Evolutionary conservation across 345 rosid species (phyloP).

Genomic region (Arabis alpina): DNA sequence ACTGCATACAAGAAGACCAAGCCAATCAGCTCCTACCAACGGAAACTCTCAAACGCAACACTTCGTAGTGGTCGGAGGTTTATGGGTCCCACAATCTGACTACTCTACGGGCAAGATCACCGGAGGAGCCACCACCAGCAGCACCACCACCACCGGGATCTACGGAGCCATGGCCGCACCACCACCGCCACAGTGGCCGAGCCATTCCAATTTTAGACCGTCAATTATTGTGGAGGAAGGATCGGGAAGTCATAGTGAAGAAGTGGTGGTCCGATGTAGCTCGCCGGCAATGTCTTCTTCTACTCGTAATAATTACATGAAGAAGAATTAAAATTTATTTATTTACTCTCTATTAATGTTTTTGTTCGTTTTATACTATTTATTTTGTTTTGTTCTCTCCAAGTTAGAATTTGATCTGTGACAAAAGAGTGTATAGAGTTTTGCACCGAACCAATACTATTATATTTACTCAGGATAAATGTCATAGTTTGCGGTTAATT

Average conservation of each 20-base stretch:
- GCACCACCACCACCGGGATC: constrained; percentile 44
- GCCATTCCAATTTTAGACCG: constrained; percentile 35
- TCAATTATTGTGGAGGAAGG: constrained; percentile 35
- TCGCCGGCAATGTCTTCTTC: constrained; percentile 49
- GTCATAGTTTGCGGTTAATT: constrained; percentile 1
- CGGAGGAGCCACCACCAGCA: constrained; percentile 49
- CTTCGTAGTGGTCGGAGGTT: constrained; percentile 84
- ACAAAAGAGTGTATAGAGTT: constrained; percentile 35
- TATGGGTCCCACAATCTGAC: constrained; percentile 83
- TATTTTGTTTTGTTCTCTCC: constrained; percentile 4
- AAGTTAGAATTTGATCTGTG: constrained; percentile 30
- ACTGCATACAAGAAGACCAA: constrained; percentile 81
- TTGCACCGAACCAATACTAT: constrained; percentile 25
- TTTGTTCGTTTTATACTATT: constrained; percentile 3
- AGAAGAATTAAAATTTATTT: constrained; percentile 19
- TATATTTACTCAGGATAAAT: neutral
- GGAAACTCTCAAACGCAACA: constrained; percentile 70
- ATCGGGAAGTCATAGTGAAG: constrained; percentile 35
- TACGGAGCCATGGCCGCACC: constrained; percentile 48
- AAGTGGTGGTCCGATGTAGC: constrained; percentile 33
- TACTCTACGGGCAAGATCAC: constrained; percentile 57
- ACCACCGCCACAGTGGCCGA: constrained; percentile 43
- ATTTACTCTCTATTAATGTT: constrained; percentile 1
- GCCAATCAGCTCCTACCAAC: constrained; percentile 48
- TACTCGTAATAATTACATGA: constrained; percentile 35